Evolutionary conservation across 1,284 basidiomycete genomes (phyloP).

Genomic region (Sphaerobolus stellatus): DNA sequence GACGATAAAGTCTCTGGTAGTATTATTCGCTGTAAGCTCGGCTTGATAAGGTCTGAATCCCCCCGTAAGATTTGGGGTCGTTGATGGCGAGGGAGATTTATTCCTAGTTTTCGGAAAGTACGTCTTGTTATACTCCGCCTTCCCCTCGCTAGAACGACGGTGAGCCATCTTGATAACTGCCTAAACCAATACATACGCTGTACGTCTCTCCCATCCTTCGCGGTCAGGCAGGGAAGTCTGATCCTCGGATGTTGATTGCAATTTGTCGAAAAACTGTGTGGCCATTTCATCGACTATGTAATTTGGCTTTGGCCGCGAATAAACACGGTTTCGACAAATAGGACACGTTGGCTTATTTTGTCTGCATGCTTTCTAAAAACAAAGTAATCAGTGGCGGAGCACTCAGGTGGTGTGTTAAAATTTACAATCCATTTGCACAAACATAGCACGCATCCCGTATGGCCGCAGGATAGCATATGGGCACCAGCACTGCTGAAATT

Average conservation of each 20-base stretch:
- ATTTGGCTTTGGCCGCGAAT: neutral
- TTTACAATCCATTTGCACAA: slow-evolving; percentile 11
- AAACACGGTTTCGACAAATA: slow-evolving; percentile 5
- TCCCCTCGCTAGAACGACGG: neutral
- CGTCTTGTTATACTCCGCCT: slow-evolving; percentile 2
- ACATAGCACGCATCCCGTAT: slow-evolving; percentile 9
- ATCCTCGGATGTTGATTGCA: neutral
- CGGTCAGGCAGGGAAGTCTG: neutral
- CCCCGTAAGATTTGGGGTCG: too few relatives aligned
- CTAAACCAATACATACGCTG: neutral
- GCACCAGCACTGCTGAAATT: slow-evolving; percentile 3
- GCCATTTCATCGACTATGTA: slow-evolving; percentile 5
- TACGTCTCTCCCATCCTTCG: slow-evolving; percentile 4
- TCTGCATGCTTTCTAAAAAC: too few relatives aligned
- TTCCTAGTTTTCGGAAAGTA: too few relatives aligned
- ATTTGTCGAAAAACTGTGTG: neutral
- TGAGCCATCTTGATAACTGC: neutral
- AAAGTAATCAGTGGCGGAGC: too few relatives aligned
- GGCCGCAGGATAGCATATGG: slow-evolving; percentile 6
- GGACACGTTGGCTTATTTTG: slow-evolving; percentile 1
- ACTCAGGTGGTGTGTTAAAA: neutral
- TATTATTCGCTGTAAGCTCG: too few relatives aligned
- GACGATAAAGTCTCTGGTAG: too few relatives aligned
- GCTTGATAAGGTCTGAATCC: too few relatives aligned
- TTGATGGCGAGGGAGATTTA: too few relatives aligned